Evolutionary conservation across 2,329 filamentous ascomycete species (phyloP).

Genomic region (Penicillium hesseltinei): DNA sequence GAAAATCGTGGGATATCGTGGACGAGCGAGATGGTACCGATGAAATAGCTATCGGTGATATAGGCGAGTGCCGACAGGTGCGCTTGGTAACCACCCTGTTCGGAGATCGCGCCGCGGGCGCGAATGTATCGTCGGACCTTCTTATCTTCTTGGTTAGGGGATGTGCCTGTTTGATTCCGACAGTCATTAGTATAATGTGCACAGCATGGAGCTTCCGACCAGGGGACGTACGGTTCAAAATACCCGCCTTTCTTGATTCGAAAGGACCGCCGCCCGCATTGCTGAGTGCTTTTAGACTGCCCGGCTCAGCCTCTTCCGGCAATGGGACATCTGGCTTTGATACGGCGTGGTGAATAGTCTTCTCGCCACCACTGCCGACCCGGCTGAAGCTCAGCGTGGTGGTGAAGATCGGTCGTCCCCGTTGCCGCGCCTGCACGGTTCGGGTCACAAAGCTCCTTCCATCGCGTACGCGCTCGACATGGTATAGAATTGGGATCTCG

Average conservation of each 20-base stretch:
- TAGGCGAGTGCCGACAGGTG: conserved; percentile 89
- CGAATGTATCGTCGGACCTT: conserved; percentile 58
- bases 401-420: conserved; percentile 88
- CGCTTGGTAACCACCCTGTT: conserved; percentile 70
- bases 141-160: conserved; percentile 60
- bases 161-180: conserved; percentile 38
- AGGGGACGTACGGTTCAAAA: conserved; percentile 50
- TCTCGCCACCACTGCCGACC: conserved; percentile 53
- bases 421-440: conserved; percentile 92
- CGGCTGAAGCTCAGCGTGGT: conserved; percentile 87
- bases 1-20: conserved; percentile 77
- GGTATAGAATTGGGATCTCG: conserved; percentile 84
- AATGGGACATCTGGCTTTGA: conserved; percentile 56
- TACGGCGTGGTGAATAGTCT: conserved; percentile 64
- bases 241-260: conserved; percentile 56
- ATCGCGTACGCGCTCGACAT: conserved; percentile 90
- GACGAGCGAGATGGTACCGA: conserved; percentile 79
- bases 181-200: not conserved
- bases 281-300: conserved; percentile 29
- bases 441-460: conserved; percentile 86
- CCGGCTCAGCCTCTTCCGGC: conserved; percentile 36
- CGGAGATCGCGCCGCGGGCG: conserved; percentile 65
- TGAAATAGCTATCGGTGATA: conserved; percentile 89
- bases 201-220: not conserved
- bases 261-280: conserved; percentile 52